Conservation (phyloP, 73 alveolate genomes). For the Uronychia binucleata region DNA sequence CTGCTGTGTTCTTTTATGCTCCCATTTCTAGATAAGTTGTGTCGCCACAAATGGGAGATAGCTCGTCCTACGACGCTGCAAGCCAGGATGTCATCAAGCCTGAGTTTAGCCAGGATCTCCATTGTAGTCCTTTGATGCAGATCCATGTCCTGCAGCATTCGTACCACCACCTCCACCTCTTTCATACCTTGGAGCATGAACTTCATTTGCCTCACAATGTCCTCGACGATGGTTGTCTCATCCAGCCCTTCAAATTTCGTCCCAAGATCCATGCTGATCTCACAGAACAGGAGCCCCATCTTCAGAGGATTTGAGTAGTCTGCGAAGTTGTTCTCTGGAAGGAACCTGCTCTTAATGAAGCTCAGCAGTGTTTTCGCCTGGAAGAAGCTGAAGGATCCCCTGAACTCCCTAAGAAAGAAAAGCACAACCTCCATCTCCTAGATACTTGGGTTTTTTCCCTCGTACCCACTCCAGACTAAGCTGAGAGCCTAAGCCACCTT, state of each 20-base stretch:
- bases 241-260: not conserved
- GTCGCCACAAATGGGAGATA: not conserved
- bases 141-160: not conserved
- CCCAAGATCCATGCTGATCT: not conserved
- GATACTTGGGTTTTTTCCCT: not conserved
- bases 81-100: not conserved
- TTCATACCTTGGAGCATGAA: not conserved
- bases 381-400: not conserved
- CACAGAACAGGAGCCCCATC: not conserved
- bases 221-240: not conserved
- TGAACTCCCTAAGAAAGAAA: not conserved
- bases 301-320: not conserved
- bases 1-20: not conserved
- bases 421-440: not conserved
- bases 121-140: not conserved
- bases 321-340: not conserved
- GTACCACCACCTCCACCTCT: not conserved
- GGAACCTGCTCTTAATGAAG: not conserved
- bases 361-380: not conserved
- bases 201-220: not conserved
- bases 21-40: not conserved
- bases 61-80: not conserved
- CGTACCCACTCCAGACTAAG: not conserved
- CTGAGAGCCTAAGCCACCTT: not conserved
- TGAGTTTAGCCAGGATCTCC: not conserved